Evolutionary conservation across 495 filamentous ascomycete genomes (phyloP), one percentile per base, ranked within the genome.

Genomic region (Filosporella fistucella): DNA sequence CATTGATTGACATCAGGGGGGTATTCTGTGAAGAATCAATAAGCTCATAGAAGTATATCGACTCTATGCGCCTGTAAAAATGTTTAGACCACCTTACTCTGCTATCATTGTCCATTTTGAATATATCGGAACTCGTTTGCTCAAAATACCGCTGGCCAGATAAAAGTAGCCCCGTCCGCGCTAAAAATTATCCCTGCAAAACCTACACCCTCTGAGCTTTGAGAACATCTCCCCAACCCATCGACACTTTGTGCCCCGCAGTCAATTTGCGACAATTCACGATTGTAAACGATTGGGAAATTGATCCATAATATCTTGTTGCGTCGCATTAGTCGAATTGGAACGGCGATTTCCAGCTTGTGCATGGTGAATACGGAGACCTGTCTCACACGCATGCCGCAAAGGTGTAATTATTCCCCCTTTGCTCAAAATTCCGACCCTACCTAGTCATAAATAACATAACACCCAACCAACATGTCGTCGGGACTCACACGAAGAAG

Each of bases 401-500:
- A 45, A 42, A 47, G 42, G 40, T 24, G 40, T 34, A 49, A 42
- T n/a, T n/a, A n/a, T 42, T 44, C 24, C 47, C 42, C 51, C 46
- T 39, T 58, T 41, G 42, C 35, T 30, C 41, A 35, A 49, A 17
- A 29, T 20, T 17, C 24, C 36, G 24, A 53, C 29, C 13, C 14
- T 24, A 26, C 38, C 23, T 23, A 33, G 26, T 12, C 21, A 12
- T 42, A 48, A 26, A 41, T 42, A 56, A 35, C 45, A 35, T 32
- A 14, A 26, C 28, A 42, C n/a, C 13, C 16, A 3, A 14, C 14
- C 42, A 37, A 57, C 52, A 86, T 86, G 82, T 73, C 80, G 65
- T 79, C 82, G 61, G 86, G 86, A 65, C 75, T 90, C 60, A 89
- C 85, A 60, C 79, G 86, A 67, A 77, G 86, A 71, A 84, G 86